Evolutionary conservation across 768 basidiomycete species (phyloP), one percentile per base, ranked within the genome.

Genomic region (Suillus bovinus): DNA sequence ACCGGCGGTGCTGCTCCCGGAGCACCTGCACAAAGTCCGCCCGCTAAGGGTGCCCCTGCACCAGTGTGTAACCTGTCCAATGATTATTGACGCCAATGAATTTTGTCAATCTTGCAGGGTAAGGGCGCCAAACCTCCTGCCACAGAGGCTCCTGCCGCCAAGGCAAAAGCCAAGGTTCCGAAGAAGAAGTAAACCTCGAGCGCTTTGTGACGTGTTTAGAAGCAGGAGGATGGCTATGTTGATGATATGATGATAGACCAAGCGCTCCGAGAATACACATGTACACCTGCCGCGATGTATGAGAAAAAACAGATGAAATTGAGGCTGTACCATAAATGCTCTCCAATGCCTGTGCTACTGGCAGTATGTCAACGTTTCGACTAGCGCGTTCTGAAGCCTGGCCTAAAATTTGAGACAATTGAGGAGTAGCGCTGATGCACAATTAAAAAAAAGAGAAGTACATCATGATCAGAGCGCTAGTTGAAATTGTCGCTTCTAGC

Each of bases 161-260:
- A 76, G 34, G 31, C 55, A 53, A 72, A 74, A 58, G 66, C 52
- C 36, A 74, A 74, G 64, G 65, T 33, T 2, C 44, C 64, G 11
- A 74, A 76, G 72, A 74, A 74, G 69, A 73, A 73, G 65, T 73
- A 65, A 56, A 56, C 36, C 17, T 27, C 5, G 24, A 24, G 36
- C 36, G 24, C 54, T 38, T 56, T 20, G 20, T 52, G 29, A 10
- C 27, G 17, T 22, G 54, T 36, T 56, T 56, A 24, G 54, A 56
- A 56, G 17, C 36, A 38, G 54, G 36, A 11, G 24, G 34, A 55
- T 38, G 24, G 14, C 36, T 27, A 24, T 56, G 24, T 17, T 38
- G 36, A 17, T 27, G 17, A 6, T 39, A 27, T 38, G 36, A 17
- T 27, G 17, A 6, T 39, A 56, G 54, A 38, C 10, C 17, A 5